These are phyloP conservation scores for Striga hermonthica DNA, from an alignment of 305 asterid genomes.

Conservation along the genomic window DNA sequence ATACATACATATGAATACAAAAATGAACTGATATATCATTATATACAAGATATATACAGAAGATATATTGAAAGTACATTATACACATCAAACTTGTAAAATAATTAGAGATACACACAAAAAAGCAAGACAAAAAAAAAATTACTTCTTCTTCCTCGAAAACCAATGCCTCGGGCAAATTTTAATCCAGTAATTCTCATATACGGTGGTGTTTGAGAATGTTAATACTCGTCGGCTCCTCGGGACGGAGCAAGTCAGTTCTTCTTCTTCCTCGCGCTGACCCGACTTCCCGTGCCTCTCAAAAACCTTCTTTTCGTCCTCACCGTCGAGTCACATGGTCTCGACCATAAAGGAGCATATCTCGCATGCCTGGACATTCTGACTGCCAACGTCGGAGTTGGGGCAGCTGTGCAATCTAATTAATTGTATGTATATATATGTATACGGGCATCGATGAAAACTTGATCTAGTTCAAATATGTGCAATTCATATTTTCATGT, in stretches of 20 bases:
- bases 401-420: slow-evolving; percentile 57
- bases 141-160: slow-evolving; percentile 27
- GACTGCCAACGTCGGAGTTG: slow-evolving; percentile 53
- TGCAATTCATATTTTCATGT: no score
- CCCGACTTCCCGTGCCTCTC: slow-evolving; percentile 61
- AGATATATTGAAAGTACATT: no score
- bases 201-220: slow-evolving; percentile 71
- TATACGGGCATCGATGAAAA: not conserved
- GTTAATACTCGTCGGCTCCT: slow-evolving; percentile 70
- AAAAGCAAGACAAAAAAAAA: no score
- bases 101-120: no score
- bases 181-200: slow-evolving; percentile 56
- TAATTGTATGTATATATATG: not conserved
- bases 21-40: no score
- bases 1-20: no score
- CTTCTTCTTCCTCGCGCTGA: slow-evolving; percentile 62
- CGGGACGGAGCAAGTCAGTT: slow-evolving; percentile 58
- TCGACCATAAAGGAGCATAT: slow-evolving; percentile 62
- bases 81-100: no score
- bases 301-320: slow-evolving; percentile 53
- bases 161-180: slow-evolving; percentile 79
- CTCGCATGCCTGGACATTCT: slow-evolving; percentile 68
- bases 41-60: no score
- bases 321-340: slow-evolving; percentile 52
- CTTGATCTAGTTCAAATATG: no score